Evolutionary conservation across 1,139 yeast genomes (phyloP), one percentile per base, ranked within the genome.

Genomic region (Barnettozyma hawaiiensis): DNA sequence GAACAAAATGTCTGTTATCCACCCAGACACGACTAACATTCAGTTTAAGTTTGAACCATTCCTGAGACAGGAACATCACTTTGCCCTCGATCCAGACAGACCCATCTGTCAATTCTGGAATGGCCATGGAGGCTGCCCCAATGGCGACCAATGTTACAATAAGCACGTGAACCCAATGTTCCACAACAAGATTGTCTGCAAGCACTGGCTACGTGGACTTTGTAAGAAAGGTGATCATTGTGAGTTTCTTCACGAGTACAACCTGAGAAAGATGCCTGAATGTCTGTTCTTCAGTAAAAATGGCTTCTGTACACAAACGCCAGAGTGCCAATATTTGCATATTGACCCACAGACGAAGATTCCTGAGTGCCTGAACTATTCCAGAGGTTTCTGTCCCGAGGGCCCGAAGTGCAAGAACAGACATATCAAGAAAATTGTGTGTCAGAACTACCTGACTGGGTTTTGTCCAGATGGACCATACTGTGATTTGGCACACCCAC

Each of bases 161-260:
- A 85, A 89, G 58, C 97, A 92, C 65, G 87, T 87, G 1, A 73
- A 86, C 19, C 80, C 94, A 33, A 80, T 81, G 65, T 87, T 82
- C 63, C 76, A 77, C 52, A 87, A 89, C 63, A 90, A 89, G 66
- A 80, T 82, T 43, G 98, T 92, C 15, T 92, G 98, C 62, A 92
- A 94, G 71, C 97, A 92, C 69, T 92, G 99, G 99, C 76, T 94
- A 39, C 76, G 97, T 54, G 98, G 98, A 0, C 74, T 94, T 31
- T 94, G 99, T 65, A 94, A 94, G 66, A 92, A 90, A 68, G 95
- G 95, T 43, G 96, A 90, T 55, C 90, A 85, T 50, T 94, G 98
- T 65, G 99, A 94, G 66, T 94, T 87, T 58, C 66, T 94, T 40
- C 99, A 94, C 64, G 99, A 94, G 59, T 92, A 90, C 61, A 92